A percentile compares a stretch with the other conserved stretches of the same genome.
phyloP scores from a whole-genome alignment of 306 rosid genomes.

The Cicer judaicum region DNA sequence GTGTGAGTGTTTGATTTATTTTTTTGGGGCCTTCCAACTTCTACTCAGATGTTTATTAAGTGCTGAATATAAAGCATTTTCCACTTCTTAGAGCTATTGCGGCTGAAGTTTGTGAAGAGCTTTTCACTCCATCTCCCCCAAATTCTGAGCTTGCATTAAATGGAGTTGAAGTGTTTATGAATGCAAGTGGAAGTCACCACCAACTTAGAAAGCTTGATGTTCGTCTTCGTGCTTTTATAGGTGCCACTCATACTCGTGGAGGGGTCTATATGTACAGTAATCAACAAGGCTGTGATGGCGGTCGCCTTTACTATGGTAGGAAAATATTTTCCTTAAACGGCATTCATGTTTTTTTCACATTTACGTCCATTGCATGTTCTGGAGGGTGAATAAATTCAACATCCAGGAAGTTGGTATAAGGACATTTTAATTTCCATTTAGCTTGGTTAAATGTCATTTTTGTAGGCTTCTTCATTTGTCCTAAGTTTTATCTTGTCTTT shows the following conservation, averaged over 20 bases:
- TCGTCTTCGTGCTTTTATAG: slow-evolving; percentile 88
- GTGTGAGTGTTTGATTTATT: background rate
- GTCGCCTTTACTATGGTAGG: slow-evolving; percentile 94
- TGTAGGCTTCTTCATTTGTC: slow-evolving; percentile 20
- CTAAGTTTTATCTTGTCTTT: slow-evolving; percentile 18
- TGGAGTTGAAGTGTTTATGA: slow-evolving; percentile 97
- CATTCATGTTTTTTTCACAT: slow-evolving; percentile 14
- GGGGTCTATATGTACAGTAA: slow-evolving; percentile 97
- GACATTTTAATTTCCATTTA: slow-evolving; percentile 35
- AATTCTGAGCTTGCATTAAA: slow-evolving; percentile 92
- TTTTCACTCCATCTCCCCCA: slow-evolving; percentile 76
- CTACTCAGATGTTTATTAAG: slow-evolving; percentile 33
- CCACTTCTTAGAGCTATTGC: slow-evolving; percentile 76
- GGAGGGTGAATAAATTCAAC: slow-evolving; percentile 17
- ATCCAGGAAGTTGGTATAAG: slow-evolving; percentile 34
- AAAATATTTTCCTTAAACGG: slow-evolving; percentile 1
- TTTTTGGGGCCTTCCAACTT: slow-evolving; percentile 34
- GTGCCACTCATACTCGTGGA: slow-evolving; percentile 88
- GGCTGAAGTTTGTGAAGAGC: slow-evolving; percentile 97
- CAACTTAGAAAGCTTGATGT: slow-evolving; percentile 95
- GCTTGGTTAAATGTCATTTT: slow-evolving; percentile 31
- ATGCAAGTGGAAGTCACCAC: slow-evolving; percentile 99
- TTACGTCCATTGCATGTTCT: slow-evolving; percentile 14
- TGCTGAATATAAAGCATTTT: slow-evolving; percentile 41
- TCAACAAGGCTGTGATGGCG: slow-evolving; percentile 96